Percentiles rank a stretch among this genome's conserved stretches.
Conservation (phyloP, 371 early-diverging fungal species). For the Parasitella parasitica region DNA sequence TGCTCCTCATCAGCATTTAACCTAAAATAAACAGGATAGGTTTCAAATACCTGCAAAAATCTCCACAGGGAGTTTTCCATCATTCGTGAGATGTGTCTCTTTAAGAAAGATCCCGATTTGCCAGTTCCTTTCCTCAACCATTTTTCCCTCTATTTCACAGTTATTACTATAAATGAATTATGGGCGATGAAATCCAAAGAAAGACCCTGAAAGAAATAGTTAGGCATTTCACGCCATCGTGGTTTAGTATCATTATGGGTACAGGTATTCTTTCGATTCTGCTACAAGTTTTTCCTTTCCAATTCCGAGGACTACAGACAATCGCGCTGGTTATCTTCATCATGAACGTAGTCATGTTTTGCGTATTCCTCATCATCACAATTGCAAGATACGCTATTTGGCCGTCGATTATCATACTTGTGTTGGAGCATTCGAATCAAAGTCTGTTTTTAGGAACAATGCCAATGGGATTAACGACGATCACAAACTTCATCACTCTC, state of each 20-base stretch:
- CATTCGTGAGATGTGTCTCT: background rate
- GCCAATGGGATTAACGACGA: conserved; percentile 52
- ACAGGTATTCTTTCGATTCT: conserved; percentile 44
- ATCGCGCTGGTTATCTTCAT: conserved; percentile 40
- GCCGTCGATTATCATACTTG: conserved; percentile 34
- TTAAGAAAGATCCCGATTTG: background rate
- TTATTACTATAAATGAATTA: too few relatives aligned
- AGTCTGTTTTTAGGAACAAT: conserved; percentile 48
- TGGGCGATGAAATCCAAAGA: background rate
- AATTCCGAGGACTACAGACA: conserved; percentile 33
- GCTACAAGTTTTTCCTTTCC: conserved; percentile 40
- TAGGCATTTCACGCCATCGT: conserved; percentile 52
- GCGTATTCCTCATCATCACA: conserved; percentile 27
- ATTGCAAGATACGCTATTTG: conserved; percentile 26
- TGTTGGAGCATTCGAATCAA: conserved; percentile 43
- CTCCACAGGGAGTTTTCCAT: background rate
- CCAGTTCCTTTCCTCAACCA: background rate
- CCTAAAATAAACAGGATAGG: background rate
- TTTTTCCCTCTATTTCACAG: background rate
- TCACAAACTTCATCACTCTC: conserved; percentile 32
- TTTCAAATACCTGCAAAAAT: background rate
- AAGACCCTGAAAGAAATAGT: conserved; percentile 15
- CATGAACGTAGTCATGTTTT: conserved; percentile 36
- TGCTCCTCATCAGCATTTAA: background rate
- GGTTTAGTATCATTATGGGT: conserved; percentile 48